phyloP scores from a whole-genome alignment of 140 eudicot genomes.

The Stevia rebaudiana region DNA sequence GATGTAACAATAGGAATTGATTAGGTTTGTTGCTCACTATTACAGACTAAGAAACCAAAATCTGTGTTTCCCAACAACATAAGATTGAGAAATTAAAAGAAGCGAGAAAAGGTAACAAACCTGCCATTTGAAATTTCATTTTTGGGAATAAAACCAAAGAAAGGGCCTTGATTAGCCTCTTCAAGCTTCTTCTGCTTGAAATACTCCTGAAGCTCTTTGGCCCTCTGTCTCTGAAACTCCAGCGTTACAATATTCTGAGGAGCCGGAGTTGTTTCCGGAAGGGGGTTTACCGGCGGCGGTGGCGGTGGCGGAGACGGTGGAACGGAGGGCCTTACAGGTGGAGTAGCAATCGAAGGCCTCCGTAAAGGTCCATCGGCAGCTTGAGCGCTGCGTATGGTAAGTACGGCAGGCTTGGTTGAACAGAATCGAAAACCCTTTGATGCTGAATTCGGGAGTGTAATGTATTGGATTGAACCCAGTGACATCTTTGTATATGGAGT shows the following conservation, averaged over 20 bases:
- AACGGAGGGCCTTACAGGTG: conserved; percentile 45
- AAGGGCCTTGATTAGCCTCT: conserved; percentile 72
- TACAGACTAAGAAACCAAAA: too few species aligned
- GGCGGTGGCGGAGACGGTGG: conserved; percentile 41
- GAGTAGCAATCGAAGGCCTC: conserved; percentile 68
- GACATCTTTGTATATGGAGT: conserved; percentile 44
- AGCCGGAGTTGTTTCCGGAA: too few species aligned
- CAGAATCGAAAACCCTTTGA: conserved; percentile 32
- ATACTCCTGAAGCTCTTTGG: conserved; percentile 86
- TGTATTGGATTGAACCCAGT: conserved; percentile 57
- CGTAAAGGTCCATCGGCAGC: conserved; percentile 72
- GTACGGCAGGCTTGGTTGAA: conserved; percentile 20
- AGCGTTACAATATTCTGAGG: conserved; percentile 54
- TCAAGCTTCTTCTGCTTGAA: conserved; percentile 83
- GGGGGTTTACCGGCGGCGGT: too few species aligned
- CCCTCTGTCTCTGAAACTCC: conserved; percentile 96
- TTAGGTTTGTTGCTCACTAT: too few species aligned
- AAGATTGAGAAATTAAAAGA: not conserved
- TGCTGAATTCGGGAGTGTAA: conserved; percentile 38
- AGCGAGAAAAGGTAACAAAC: conserved; percentile 3
- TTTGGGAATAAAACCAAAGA: conserved; percentile 76
- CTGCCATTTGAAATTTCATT: conserved; percentile 97
- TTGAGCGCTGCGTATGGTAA: conserved; percentile 60
- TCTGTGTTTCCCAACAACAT: too few species aligned
- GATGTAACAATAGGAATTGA: too few species aligned